Percentiles rank a stretch among this genome's conserved stretches.
Evolutionary conservation across 192 early-diverging fungal genomes (phyloP).

Genomic region (Geranomyces variabilis): DNA sequence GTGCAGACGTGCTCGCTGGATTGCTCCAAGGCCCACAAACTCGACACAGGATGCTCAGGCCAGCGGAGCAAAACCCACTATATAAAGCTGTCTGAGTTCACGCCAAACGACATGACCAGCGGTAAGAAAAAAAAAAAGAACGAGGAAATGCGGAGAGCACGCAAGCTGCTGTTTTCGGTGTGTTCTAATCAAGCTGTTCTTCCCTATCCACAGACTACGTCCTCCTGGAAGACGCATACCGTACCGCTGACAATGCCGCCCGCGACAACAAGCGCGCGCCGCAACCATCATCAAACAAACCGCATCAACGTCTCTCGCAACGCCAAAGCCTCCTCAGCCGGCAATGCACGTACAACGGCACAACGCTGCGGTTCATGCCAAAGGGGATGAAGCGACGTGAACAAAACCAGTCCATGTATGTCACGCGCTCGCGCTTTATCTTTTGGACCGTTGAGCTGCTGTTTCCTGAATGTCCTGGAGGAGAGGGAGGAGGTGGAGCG

Average conservation of each 20-base stretch:
- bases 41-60: constrained; percentile 61
- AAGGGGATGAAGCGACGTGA: constrained; percentile 61
- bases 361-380: constrained; percentile 48
- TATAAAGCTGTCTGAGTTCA: constrained; percentile 62
- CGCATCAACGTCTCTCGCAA: not conserved
- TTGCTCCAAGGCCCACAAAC: constrained; percentile 71
- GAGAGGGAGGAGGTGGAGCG: no score
- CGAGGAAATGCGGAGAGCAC: not conserved
- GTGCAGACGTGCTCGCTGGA: constrained; percentile 64
- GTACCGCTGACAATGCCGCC: constrained; percentile 55
- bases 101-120: constrained; percentile 68
- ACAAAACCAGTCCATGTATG: constrained; percentile 55
- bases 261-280: constrained; percentile 41
- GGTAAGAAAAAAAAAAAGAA: constrained; percentile 51
- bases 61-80: constrained; percentile 65
- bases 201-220: constrained; percentile 55
- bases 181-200: not conserved
- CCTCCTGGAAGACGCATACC: constrained; percentile 66
- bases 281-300: not conserved
- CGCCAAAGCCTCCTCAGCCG: constrained; percentile 14
- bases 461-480: constrained; percentile 6
- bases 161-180: not conserved
- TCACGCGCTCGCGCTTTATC: constrained; percentile 37
- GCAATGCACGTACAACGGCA: constrained; percentile 21
- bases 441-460: constrained; percentile 24